Base-by-base conservation (phyloP, 352 stramenopile genomes). In the Globisporangium middletonii region DNA sequence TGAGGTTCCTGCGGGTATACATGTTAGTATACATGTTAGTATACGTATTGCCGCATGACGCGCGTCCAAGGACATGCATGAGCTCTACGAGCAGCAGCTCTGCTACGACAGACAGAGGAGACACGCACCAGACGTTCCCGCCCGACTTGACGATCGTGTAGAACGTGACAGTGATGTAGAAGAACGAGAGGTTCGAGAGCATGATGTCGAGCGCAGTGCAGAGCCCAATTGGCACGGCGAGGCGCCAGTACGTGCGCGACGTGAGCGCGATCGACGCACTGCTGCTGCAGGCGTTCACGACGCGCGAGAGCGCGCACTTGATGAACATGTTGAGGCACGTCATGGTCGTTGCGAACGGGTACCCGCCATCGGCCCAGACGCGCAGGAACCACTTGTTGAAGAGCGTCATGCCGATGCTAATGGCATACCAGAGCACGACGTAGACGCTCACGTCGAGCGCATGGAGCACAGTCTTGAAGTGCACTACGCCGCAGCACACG, bases 151-250 rank as follows among this genome's bases (percentile, higher is more conserved):
- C 81, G 45, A 94, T 79, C 28, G 86, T 95, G 69, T 92, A 93
- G 60, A 95, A 86, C 27, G 82, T 90, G 16, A 94, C 84, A 0
- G 79, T 92, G 61, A 94, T 89, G 69, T 92, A 95, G 44, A 89
- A 78, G 58, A 94, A 80, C 62, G 83, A 92, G 18, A 88, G 48
- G 62, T 94, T 94, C 13, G 80, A 92, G 30, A 89, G 60, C 68
- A 89, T 85, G 41, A 95, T 88, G 66, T 94, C 83, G 9, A 92
- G 74, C n/a, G 79, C 78, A 11, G 86, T 93, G 67, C 72, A 89
- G 30, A 91, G 53, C 12, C 83, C 82, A 42, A 93, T 90, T 23
- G 86, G 83, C 42, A 93, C 78, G 16, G 80, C 84, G 23, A 92
- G 64, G 35, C 72, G 71, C 77, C 79, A 88, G 65, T 87, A 87